Conservation (phyloP, 441 rosid species). For the Omphalea diandra region DNA sequence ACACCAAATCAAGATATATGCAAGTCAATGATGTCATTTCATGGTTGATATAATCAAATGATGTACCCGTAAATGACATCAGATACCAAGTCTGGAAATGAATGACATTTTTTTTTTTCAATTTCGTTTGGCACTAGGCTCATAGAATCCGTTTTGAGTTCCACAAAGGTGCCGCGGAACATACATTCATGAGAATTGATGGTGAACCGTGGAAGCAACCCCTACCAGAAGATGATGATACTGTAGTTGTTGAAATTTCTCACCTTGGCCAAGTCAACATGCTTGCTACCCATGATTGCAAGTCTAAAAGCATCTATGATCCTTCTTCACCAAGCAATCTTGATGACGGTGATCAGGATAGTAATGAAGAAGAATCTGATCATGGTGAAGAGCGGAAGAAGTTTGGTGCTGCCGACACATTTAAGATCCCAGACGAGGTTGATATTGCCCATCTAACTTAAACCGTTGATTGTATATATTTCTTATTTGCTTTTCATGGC, state of each 20-base stretch:
- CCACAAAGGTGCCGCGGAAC: constrained; percentile 67
- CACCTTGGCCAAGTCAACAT: constrained; percentile 85
- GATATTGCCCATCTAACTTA: constrained; percentile 68
- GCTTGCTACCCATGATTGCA: constrained; percentile 76
- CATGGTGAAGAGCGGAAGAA: constrained; percentile 54
- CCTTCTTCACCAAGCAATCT: constrained; percentile 36
- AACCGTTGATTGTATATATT: background rate
- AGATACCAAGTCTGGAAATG: background rate
- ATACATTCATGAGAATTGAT: constrained; percentile 93
- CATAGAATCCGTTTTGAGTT: constrained; percentile 81
- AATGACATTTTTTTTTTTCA: too few relatives aligned
- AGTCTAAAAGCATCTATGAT: constrained; percentile 55
- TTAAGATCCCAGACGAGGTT: constrained; percentile 72
- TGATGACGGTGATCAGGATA: constrained; percentile 36
- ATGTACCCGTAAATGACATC: background rate
- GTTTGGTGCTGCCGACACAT: constrained; percentile 91
- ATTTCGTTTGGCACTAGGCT: constrained; percentile 42
- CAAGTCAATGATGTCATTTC: background rate
- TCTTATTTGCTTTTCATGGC: background rate
- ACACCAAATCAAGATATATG: background rate
- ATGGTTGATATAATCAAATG: background rate
- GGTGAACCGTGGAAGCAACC: constrained; percentile 99
- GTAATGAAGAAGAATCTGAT: constrained; percentile 43
- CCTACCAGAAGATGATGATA: constrained; percentile 63
- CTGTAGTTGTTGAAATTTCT: constrained; percentile 87